Percentiles rank a stretch among this genome's conserved stretches.
Evolutionary conservation across 2,329 filamentous ascomycete species (phyloP).

Genomic region (Fusarium gaditjirri): DNA sequence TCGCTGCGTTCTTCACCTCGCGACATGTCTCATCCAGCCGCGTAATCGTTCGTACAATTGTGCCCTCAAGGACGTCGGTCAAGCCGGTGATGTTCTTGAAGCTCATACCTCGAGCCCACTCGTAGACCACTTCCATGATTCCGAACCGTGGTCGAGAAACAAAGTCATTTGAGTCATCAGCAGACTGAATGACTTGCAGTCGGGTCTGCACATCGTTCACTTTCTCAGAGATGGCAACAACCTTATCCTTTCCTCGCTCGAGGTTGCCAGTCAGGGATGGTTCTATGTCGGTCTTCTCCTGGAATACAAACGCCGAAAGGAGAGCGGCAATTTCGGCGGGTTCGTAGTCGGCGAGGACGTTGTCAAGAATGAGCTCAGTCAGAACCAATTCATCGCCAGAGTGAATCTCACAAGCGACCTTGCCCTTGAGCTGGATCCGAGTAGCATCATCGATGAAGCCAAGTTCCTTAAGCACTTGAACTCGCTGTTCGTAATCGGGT

Average conservation of each 20-base stretch:
- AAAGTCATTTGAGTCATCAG: slow-evolving; percentile 94
- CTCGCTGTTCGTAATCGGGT: slow-evolving; percentile 95
- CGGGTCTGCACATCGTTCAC: slow-evolving; percentile 90
- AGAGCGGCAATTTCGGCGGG: slow-evolving; percentile 96
- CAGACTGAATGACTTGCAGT: slow-evolving; percentile 90
- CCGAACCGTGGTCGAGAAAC: slow-evolving; percentile 88
- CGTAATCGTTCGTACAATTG: slow-evolving; percentile 95
- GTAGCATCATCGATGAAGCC: slow-evolving; percentile 89
- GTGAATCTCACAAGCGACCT: slow-evolving; percentile 98
- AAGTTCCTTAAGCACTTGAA: slow-evolving; percentile 90
- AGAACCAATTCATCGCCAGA: slow-evolving; percentile 96
- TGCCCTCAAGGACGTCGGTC: slow-evolving; percentile 96
- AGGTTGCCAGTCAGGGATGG: slow-evolving; percentile 85
- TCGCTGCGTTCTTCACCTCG: slow-evolving; percentile 96
- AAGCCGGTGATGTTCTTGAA: slow-evolving; percentile 98
- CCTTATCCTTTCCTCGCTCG: slow-evolving; percentile 83
- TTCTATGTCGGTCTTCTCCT: slow-evolving; percentile 89
- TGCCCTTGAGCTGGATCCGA: slow-evolving; percentile 94
- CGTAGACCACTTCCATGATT: slow-evolving; percentile 96
- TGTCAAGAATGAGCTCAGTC: slow-evolving; percentile 95
- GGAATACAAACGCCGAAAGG: slow-evolving; percentile 94
- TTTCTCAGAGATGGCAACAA: slow-evolving; percentile 90
- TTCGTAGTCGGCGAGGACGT: slow-evolving; percentile 93
- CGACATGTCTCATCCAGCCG: slow-evolving; percentile 94
- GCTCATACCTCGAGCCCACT: slow-evolving; percentile 97